Evolutionary conservation across 495 filamentous ascomycete species (phyloP), one percentile per base, ranked within the genome.

Genomic region (Xylaria venustula): DNA sequence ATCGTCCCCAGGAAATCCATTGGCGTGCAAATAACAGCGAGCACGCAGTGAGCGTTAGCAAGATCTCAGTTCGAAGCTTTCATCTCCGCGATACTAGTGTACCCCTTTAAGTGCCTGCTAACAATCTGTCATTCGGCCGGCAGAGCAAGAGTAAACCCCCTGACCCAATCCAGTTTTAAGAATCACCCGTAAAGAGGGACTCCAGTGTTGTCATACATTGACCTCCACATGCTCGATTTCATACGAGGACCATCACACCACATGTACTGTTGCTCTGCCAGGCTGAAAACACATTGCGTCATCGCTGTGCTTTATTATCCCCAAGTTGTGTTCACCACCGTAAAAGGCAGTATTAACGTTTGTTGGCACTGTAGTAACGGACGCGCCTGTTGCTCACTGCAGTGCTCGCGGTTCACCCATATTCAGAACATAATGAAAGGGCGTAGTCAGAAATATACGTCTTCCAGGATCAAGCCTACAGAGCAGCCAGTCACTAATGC

Each of bases 21-120:
- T 44, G 42, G 50, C 50, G 42, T 37, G 25, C 76, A 84, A 14
- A 79, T 81, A 85, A 77, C 86, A 89, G 86, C 86, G 84, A 89
- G 86, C 85, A 79, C 83, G 85, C 81, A 87, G 83, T 78, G 76
- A 83, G 74, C 70, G 72, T 85, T 81, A 85, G 81, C 79, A 76
- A 47, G 11, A 19, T 23, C n/a, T 32, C 37, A 34, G 25, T 60
- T 45, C 47, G 6, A 58, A 64, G 44, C 41, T n/a, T n/a, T n/a
- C n/a, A n/a, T n/a, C n/a, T n/a, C 54, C 50, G 47, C 63, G 45
- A 63, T 45, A 47, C 50, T 19, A 30, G 20, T 45, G 32, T 55
- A 45, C 28, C 46, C 42, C 34, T 15, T 26, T 37, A 30, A 11
- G 20, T 20, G n/a, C 41, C n/a, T n/a, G 20, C 40, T 15, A 40